Evolutionary conservation across 345 rosid genomes (phyloP), one percentile per base, ranked within the genome.

Genomic region (Salix dunnii): DNA sequence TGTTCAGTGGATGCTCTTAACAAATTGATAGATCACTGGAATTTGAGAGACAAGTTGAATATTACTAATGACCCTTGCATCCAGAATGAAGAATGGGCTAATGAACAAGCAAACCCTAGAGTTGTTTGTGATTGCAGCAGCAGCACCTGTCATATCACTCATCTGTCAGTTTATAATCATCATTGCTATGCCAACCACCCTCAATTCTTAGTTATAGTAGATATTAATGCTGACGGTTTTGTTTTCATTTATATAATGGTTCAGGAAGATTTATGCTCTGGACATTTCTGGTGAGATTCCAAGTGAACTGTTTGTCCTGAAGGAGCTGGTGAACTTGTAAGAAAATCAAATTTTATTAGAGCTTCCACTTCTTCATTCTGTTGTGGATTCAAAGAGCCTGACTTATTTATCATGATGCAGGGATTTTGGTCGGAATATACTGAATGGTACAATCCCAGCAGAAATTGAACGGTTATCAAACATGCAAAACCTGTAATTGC

Each of bases 191-290:
- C 27, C 28, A 2, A 18, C 8, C 33, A 31, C 65, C 58, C 2
- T 18, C 6, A 21, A 51, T 71, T 66, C 35, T 30, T 40, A 14
- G 31, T 21, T 31, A 6, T 38, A 38, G 40, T 72, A 5, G 28
- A 51, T 36, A 16, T 62, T 49, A 17, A 10, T 33, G 72, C 2
- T 35, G 60, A 17, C 6, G 20, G 6, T 27, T 74, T 68, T 8
- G n/a, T 65, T 36, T 71, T 62, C 55, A 40, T 53, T 28, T 36
- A 40, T 43, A 21, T 18, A 40, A 21, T 70, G 75, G 36, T 71
- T 71, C 88, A 86, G 92, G 82, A 89, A 86, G 85, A 84, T 89
- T 65, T 86, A 87, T 87, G 92, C 90, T 67, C 75, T 87, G 81
- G 89, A 89, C 80, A 83, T 87, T 74, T 68, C 78, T 65, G 92